phyloP scores from a whole-genome alignment of 202 grass and related monocot genomes.

The Setaria italica region DNA sequence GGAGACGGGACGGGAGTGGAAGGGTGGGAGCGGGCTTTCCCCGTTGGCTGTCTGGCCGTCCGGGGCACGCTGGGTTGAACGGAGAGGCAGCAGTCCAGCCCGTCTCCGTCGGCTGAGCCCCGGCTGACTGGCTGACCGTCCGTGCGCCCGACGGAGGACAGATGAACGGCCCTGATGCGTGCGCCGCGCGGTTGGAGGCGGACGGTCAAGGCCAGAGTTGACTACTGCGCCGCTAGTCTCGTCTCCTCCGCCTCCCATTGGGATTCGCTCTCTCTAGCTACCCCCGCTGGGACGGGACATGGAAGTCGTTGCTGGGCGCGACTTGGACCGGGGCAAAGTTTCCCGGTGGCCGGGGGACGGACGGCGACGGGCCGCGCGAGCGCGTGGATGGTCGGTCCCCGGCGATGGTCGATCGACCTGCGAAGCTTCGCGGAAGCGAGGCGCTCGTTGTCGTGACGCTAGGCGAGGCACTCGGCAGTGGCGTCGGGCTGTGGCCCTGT shows the following conservation, averaged over 20 bases:
- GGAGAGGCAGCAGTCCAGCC: neutral
- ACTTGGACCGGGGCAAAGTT: slow-evolving; percentile 23
- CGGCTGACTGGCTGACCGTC: neutral
- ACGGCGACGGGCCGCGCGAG: neutral
- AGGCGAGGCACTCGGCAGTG: neutral
- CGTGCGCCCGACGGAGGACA: neutral
- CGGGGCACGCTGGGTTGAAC: neutral
- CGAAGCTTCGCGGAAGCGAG: slow-evolving; percentile 14
- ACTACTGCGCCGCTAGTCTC: neutral
- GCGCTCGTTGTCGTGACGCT: neutral
- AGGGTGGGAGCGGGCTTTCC: neutral
- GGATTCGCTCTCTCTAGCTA: neutral
- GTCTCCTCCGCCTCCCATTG: neutral
- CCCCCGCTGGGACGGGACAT: too few species aligned
- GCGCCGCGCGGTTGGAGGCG: neutral
- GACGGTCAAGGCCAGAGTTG: slow-evolving; percentile 11
- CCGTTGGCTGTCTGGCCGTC: slow-evolving; percentile 17
- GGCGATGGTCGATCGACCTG: neutral
- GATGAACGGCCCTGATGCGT: neutral
- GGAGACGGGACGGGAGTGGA: accelerated
- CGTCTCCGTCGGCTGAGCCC: neutral
- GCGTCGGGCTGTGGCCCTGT: too few species aligned
- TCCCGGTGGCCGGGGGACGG: neutral
- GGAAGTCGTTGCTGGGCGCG: neutral
- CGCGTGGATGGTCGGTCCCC: neutral